These are phyloP conservation scores for Globisporangium barbulae DNA, from an alignment of 352 stramenopile genomes.

Conservation along the genomic window DNA sequence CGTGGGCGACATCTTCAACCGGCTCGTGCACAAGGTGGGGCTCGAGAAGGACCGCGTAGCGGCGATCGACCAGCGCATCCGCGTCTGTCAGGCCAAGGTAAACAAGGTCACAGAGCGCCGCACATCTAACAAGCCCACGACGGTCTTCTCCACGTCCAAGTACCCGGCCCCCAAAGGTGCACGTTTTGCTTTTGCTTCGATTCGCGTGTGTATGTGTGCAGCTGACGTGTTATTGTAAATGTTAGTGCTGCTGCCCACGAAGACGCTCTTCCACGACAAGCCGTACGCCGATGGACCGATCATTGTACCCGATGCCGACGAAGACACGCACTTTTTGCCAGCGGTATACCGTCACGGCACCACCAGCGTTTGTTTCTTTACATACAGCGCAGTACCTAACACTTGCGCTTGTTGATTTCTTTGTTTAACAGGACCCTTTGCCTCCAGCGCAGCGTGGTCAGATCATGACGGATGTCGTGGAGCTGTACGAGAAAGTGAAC, in stretches of 20 bases:
- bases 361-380: neutral
- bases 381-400: neutral
- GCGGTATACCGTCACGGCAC: slow-evolving; percentile 25
- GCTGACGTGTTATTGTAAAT: neutral
- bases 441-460: slow-evolving; percentile 68
- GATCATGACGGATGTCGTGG: slow-evolving; percentile 76
- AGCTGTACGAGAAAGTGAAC: slow-evolving; percentile 85
- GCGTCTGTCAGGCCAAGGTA: slow-evolving; percentile 80
- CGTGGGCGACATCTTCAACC: slow-evolving; percentile 84
- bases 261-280: slow-evolving; percentile 85
- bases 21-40: slow-evolving; percentile 68
- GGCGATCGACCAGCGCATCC: slow-evolving; percentile 72
- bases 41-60: slow-evolving; percentile 77
- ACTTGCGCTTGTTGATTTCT: neutral
- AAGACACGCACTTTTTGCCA: slow-evolving; percentile 82
- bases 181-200: neutral
- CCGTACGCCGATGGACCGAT: slow-evolving; percentile 71
- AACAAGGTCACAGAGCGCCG: slow-evolving; percentile 77
- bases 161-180: slow-evolving; percentile 71
- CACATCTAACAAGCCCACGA: slow-evolving; percentile 83
- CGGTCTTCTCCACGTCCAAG: slow-evolving; percentile 87
- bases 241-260: slow-evolving; percentile 49
- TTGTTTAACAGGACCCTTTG: slow-evolving; percentile 47
- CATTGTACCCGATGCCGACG: slow-evolving; percentile 63
- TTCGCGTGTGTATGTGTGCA: neutral